Evolutionary conservation across 108 stramenopile genomes (phyloP).

Genomic region (Cafeteria roenbergensis): DNA sequence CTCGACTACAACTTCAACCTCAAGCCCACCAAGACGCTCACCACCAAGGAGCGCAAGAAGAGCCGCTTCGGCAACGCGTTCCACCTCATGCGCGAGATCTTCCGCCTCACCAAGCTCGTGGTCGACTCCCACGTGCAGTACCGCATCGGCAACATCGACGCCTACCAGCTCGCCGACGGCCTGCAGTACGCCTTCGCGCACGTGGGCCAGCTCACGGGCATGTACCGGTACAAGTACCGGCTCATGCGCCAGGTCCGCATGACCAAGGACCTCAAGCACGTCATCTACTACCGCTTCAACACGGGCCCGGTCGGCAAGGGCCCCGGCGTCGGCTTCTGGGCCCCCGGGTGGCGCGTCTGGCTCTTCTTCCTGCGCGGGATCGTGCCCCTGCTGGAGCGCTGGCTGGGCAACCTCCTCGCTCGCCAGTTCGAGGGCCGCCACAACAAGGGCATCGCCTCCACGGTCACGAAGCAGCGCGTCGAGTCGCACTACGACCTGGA

Average conservation of each 20-base stretch:
- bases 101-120: slow-evolving; percentile 91
- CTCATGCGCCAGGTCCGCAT: slow-evolving; percentile 95
- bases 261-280: slow-evolving; percentile 97
- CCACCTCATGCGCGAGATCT: slow-evolving; percentile 91
- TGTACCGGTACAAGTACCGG: slow-evolving; percentile 99
- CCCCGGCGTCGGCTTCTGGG: slow-evolving; percentile 97
- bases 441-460: slow-evolving; percentile 88
- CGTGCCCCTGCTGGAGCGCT: slow-evolving; percentile 82
- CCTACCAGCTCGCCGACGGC: slow-evolving; percentile 94
- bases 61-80: slow-evolving; percentile 75
- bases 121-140: slow-evolving; percentile 97
- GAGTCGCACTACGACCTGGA: slow-evolving; percentile 98
- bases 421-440: slow-evolving; percentile 94
- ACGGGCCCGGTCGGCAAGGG: slow-evolving; percentile 98
- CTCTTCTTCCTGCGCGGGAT: slow-evolving; percentile 96
- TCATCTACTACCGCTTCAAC: slow-evolving; percentile 99
- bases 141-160: slow-evolving; percentile 93
- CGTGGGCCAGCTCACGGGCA: slow-evolving; percentile 97
- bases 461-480: slow-evolving; percentile 96
- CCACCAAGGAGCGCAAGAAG: slow-evolving; percentile 98
- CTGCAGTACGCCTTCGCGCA: slow-evolving; percentile 98
- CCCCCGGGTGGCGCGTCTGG: slow-evolving; percentile 97
- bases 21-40: slow-evolving; percentile 99
- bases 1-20: slow-evolving; percentile 99
- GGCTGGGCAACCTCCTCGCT: slow-evolving; percentile 94